Percentiles rank a stretch among this genome's conserved stretches.
These are phyloP conservation scores for Leucogyrophana mollusca DNA, from an alignment of 768 basidiomycete genomes.

Conservation along the genomic window DNA sequence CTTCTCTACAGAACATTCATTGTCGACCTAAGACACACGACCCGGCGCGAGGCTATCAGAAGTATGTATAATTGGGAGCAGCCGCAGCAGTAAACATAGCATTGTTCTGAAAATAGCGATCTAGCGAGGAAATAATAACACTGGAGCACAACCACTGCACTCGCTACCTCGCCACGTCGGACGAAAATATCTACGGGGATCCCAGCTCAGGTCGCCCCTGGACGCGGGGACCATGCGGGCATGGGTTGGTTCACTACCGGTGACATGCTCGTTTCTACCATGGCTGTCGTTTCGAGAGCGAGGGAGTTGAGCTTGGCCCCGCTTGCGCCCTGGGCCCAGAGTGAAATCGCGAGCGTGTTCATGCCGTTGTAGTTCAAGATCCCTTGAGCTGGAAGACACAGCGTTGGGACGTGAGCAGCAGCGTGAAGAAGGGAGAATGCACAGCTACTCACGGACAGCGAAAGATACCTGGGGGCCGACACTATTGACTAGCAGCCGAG, in stretches of 20 bases:
- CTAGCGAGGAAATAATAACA: too few species aligned
- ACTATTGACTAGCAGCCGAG: not conserved
- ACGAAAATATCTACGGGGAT: too few species aligned
- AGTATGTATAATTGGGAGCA: too few species aligned
- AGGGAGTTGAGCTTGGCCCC: constrained; percentile 44
- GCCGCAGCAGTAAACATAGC: too few species aligned
- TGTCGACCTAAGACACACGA: too few species aligned
- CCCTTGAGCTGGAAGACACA: constrained; percentile 39
- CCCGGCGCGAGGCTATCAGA: too few species aligned
- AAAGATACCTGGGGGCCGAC: constrained; percentile 39
- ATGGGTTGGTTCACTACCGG: constrained; percentile 25
- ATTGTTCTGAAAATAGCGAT: too few species aligned
- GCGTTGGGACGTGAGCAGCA: too few species aligned
- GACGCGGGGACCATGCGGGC: constrained; percentile 16
- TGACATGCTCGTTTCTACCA: constrained; percentile 21
- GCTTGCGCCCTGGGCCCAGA: constrained; percentile 41
- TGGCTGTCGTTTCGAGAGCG: constrained; percentile 34
- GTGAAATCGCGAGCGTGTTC: constrained; percentile 47
- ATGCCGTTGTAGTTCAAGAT: constrained; percentile 46
- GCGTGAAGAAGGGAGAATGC: not conserved
- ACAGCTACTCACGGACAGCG: constrained; percentile 39
- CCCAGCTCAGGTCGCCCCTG: not conserved
- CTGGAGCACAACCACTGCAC: too few species aligned
- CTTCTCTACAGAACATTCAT: too few species aligned
- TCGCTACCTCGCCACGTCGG: too few species aligned